Base-by-base conservation (phyloP, 257 asterid genomes). In the Lavandula angustifolia region DNA sequence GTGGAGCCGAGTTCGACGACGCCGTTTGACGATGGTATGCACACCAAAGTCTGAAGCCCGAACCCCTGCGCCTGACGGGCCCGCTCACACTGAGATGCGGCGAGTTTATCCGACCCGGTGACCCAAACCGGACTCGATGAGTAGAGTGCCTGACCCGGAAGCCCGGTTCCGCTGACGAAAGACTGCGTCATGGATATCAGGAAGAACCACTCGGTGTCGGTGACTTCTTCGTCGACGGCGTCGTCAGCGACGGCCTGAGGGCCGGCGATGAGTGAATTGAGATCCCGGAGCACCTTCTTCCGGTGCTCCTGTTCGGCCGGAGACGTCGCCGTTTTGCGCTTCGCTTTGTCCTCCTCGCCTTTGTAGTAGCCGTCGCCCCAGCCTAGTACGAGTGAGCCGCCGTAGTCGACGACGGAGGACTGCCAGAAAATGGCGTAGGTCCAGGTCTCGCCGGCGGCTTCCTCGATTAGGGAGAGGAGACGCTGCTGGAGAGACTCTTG, bases 351-450 rank as follows among this genome's bases (percentile, higher is more conserved):
- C 12, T 86, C 96, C 44, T 88, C 98, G 5, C 96, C 96, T 38
- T 79, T 84, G 52, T 88, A 91, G 67, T 81, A 91, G 14, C 98
- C 98, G 43, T 91, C 98, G 16, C 95, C 96, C 98, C 98, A 91
- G 34, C 83, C 78, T 31, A 91, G 18, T 0, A 81, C 43, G 0
- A 81, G 16, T 0, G 83, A 74, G 8, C 75, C 76, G 2, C 79
- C 78, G 56, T 64, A 73, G 56, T 62, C 80, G 32, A 48, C 73
- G 18, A 17, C 71, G 51, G 95, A 82, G 0, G 85, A 70, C 57
- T 87, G 94, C 96, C 96, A 89, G 72, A 89, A 89, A 1, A 89
- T 87, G 1, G 96, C 91, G 55, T 89, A 89, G 3, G 96, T 87
- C 95, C 96, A 89, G 69, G 79, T 71, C 69, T 89, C 87, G 38